Conservation (phyloP, 768 basidiomycete genomes). For the Tulasnella sp. region DNA sequence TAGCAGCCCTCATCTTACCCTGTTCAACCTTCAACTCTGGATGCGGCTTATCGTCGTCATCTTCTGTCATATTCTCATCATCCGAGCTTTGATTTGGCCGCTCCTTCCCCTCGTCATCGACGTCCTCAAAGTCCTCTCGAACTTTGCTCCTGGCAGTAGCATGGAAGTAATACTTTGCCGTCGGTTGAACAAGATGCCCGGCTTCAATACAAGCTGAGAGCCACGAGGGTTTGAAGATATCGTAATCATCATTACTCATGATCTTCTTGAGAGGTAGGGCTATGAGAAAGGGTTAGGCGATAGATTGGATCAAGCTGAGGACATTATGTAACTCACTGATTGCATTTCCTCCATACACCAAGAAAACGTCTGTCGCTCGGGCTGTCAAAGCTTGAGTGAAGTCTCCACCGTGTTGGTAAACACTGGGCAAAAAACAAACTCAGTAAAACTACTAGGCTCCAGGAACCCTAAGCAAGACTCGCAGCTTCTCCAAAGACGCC, state of each 20-base stretch:
- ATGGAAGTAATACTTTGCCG: conserved; percentile 76
- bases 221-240: conserved; percentile 76
- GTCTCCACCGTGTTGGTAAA: conserved; percentile 57
- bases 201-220: conserved; percentile 61
- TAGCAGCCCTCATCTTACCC: conserved; percentile 17
- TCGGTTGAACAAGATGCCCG: conserved; percentile 46
- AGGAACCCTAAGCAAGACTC: background rate
- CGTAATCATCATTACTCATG: conserved; percentile 56
- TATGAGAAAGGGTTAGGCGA: conserved; percentile 24
- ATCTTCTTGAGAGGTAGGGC: conserved; percentile 61
- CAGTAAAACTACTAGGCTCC: background rate
- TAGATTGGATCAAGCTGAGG: background rate
- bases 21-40: background rate
- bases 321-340: conserved; percentile 43
- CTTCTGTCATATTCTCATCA: conserved; percentile 2
- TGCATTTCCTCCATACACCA: conserved; percentile 57
- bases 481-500: conserved; percentile 19
- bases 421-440: conserved; percentile 32
- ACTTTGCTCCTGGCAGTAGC: conserved; percentile 42
- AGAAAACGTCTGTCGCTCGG: conserved; percentile 24
- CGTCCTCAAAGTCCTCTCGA: conserved; percentile 29
- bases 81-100: background rate
- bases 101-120: conserved; percentile 18
- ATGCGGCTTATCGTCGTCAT: conserved; percentile 14
- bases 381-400: conserved; percentile 46